Conservation (phyloP, 2,329 filamentous ascomycete genomes). For the Epichloe aotearoae region DNA sequence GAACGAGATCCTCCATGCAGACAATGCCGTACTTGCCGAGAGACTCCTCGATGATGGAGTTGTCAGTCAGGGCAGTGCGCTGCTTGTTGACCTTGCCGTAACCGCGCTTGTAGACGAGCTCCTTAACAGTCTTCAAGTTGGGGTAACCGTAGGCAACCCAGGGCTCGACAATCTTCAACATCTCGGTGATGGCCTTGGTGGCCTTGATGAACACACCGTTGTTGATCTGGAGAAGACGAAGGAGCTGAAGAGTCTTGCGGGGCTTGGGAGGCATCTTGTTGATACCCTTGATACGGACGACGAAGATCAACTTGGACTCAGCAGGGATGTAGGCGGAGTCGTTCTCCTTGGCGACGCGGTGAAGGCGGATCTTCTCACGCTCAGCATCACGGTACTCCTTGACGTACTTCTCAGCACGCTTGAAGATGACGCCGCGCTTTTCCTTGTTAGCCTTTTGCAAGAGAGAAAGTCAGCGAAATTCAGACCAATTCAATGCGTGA, state of each 20-base stretch:
- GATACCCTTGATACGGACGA: slow-evolving; percentile 99
- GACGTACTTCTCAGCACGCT: slow-evolving; percentile 98
- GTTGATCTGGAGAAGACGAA: slow-evolving; percentile 99
- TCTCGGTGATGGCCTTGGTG: slow-evolving; percentile 95
- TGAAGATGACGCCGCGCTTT: slow-evolving; percentile 98
- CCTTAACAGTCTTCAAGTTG: slow-evolving; percentile 97
- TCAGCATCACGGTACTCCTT: slow-evolving; percentile 98
- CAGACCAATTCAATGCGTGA: slow-evolving; percentile 15
- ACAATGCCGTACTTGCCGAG: slow-evolving; percentile 98
- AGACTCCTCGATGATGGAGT: slow-evolving; percentile 91
- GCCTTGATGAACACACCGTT: slow-evolving; percentile 96
- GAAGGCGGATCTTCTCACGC: slow-evolving; percentile 94
- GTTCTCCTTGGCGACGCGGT: slow-evolving; percentile 78
- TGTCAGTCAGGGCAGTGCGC: slow-evolving; percentile 91
- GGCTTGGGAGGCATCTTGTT: slow-evolving; percentile 99
- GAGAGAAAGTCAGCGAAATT: slow-evolving; percentile 18
- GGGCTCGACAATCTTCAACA: slow-evolving; percentile 96
- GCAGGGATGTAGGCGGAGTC: slow-evolving; percentile 90
- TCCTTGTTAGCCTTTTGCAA: slow-evolving; percentile 83
- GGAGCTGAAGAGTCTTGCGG: slow-evolving; percentile 98
- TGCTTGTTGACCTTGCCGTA: slow-evolving; percentile 99
- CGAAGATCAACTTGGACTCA: slow-evolving; percentile 93
- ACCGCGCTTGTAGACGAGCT: slow-evolving; percentile 99
- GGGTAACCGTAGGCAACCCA: slow-evolving; percentile 99
- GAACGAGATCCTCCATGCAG: slow-evolving; percentile 97